A percentile compares a stretch with the other conserved stretches of the same genome.
These are phyloP conservation scores for Nelumbo lutea DNA, from an alignment of 164 flowering plant genomes.

Conservation along the genomic window DNA sequence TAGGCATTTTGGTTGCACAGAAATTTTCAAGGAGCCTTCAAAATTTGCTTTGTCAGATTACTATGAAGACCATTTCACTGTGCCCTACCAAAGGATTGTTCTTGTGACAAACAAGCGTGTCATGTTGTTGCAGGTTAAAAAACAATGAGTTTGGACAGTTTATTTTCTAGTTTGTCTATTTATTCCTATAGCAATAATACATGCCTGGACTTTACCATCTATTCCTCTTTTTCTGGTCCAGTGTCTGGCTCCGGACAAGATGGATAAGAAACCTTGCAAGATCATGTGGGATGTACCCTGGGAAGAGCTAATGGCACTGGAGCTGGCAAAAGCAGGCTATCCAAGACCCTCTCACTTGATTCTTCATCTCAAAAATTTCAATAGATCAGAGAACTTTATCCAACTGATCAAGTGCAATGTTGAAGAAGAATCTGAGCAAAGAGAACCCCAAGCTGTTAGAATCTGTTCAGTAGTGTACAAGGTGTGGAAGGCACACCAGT, in stretches of 20 bases:
- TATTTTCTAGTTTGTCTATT: not conserved
- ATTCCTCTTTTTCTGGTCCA: conserved; percentile 15
- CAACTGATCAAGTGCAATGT: conserved; percentile 69
- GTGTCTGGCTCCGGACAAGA: conserved; percentile 64
- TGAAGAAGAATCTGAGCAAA: conserved; percentile 48
- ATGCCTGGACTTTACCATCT: not conserved
- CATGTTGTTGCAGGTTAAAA: conserved; percentile 81
- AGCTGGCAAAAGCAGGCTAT: conserved; percentile 78
- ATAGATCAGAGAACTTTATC: conserved; percentile 66
- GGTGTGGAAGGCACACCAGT: conserved; percentile 75
- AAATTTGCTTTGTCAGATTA: conserved; percentile 91
- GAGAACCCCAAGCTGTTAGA: conserved; percentile 67
- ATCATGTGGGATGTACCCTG: conserved; percentile 97
- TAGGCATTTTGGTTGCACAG: conserved; percentile 85
- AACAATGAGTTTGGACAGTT: not conserved
- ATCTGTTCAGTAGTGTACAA: conserved; percentile 65
- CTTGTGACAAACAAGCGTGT: conserved; percentile 78
- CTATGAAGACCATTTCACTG: conserved; percentile 76
- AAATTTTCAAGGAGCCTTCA: conserved; percentile 95
- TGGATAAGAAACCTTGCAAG: conserved; percentile 89
- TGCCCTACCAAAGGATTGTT: conserved; percentile 68
- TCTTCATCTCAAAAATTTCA: conserved; percentile 80
- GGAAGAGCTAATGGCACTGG: conserved; percentile 88
- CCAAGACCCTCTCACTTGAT: conserved; percentile 79
- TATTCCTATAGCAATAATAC: not conserved